phyloP scores from a whole-genome alignment of 495 filamentous ascomycete species.

The Annulohypoxylon maeteangense region DNA sequence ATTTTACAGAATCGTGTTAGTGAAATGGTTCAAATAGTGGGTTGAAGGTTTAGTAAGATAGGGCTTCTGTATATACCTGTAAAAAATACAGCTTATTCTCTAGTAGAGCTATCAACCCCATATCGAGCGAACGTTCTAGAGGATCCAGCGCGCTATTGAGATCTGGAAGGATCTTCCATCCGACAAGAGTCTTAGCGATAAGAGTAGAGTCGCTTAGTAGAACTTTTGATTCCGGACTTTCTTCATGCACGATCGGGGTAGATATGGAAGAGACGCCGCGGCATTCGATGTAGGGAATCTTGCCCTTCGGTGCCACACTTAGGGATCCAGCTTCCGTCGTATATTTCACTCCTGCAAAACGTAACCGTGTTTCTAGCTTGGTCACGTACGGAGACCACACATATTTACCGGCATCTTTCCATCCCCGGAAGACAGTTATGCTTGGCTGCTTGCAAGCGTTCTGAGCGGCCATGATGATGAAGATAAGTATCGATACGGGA shows the following conservation, averaged over 20 bases:
- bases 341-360: constrained; percentile 64
- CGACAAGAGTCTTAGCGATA: constrained; percentile 60
- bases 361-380: constrained; percentile 72
- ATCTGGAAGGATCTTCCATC: constrained; percentile 55
- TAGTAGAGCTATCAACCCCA: constrained; percentile 63
- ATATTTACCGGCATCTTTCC: constrained; percentile 52
- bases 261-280: constrained; percentile 8
- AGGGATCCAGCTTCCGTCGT: constrained; percentile 54
- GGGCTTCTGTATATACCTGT: not conserved
- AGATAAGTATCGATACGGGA: not conserved
- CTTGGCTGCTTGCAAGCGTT: constrained; percentile 6
- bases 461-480: constrained; percentile 28
- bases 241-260: not conserved
- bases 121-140: constrained; percentile 56
- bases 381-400: constrained; percentile 73
- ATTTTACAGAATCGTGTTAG: not conserved
- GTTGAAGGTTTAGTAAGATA: too few relatives aligned
- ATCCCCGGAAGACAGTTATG: constrained; percentile 67
- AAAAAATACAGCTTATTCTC: constrained; percentile 71
- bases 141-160: constrained; percentile 57
- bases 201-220: constrained; percentile 62
- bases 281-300: constrained; percentile 67
- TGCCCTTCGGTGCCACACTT: constrained; percentile 61
- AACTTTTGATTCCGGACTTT: not conserved
- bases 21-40: not conserved